phyloP scores from a whole-genome alignment of 2,329 filamentous ascomycete species.

The Verticillium alfalfae region DNA sequence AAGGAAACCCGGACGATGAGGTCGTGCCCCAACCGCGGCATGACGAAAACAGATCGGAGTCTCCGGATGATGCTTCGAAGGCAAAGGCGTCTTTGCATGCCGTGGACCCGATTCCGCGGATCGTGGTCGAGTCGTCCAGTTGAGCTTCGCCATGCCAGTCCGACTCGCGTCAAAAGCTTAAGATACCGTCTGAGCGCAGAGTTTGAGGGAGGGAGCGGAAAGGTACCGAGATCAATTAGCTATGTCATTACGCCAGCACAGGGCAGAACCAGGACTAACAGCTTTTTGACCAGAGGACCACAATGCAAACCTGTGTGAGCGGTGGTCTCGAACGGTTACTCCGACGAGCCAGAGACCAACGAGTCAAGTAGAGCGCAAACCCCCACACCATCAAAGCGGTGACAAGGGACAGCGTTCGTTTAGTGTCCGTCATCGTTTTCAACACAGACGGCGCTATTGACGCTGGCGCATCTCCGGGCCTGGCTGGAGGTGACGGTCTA shows the following conservation, averaged over 20 bases:
- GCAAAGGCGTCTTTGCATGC: not conserved
- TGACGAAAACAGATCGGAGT: not conserved
- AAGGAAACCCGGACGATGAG: conserved; percentile 1
- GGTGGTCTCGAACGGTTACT: not conserved
- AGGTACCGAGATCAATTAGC: not conserved
- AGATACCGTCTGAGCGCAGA: not conserved
- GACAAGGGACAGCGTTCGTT: not conserved
- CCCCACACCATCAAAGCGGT: not conserved
- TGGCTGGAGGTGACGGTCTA: not conserved
- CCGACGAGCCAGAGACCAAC: not conserved
- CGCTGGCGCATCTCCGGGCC: not conserved
- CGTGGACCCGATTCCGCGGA: not conserved
- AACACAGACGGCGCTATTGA: not conserved
- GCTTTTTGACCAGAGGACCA: not conserved
- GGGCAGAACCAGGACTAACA: not conserved
- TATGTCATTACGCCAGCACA: not conserved
- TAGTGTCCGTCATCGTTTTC: not conserved
- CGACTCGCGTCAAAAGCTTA: not conserved
- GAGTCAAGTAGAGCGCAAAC: not conserved
- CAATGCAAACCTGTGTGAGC: not conserved
- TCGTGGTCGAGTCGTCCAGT: not conserved
- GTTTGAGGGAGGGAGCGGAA: not conserved
- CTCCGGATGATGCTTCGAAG: not conserved
- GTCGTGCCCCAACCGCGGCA: conserved; percentile 1
- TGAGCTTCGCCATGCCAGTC: not conserved